phyloP scores from a whole-genome alignment of 1,139 yeast genomes.

The Yamadazyma siamensis region DNA sequence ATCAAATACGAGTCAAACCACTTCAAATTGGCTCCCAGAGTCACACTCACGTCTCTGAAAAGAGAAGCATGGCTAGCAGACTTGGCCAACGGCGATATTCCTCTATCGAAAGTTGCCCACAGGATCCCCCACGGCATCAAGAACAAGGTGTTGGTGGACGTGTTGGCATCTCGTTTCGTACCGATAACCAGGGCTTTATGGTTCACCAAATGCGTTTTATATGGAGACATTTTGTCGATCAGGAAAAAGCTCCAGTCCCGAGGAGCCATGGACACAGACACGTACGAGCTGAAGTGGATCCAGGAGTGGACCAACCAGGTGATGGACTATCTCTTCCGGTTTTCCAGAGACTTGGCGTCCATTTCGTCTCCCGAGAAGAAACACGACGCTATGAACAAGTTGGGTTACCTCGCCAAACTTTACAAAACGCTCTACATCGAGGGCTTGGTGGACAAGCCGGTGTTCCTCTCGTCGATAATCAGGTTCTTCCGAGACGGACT shows the following conservation, averaged over 20 bases:
- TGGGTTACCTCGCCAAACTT: slow-evolving; percentile 59
- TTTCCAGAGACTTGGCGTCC: slow-evolving; percentile 36
- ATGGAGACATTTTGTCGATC: slow-evolving; percentile 72
- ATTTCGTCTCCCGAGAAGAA: slow-evolving; percentile 29
- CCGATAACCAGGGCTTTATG: slow-evolving; percentile 82
- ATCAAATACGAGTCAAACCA: slow-evolving; percentile 49
- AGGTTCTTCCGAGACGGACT: slow-evolving; percentile 53
- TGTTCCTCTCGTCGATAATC: slow-evolving; percentile 62
- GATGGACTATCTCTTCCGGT: slow-evolving; percentile 54
- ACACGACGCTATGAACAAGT: slow-evolving; percentile 47
- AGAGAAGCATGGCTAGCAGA: slow-evolving; percentile 83
- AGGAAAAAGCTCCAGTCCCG: slow-evolving; percentile 41
- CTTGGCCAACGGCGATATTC: slow-evolving; percentile 63
- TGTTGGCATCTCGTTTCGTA: slow-evolving; percentile 58
- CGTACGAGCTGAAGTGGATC: slow-evolving; percentile 56
- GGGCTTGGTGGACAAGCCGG: slow-evolving; percentile 57
- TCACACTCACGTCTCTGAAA: slow-evolving; percentile 82
- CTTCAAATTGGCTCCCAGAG: slow-evolving; percentile 80
- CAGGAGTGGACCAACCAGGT: slow-evolving; percentile 89
- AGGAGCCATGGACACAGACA: slow-evolving; percentile 6
- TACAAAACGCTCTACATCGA: slow-evolving; percentile 66
- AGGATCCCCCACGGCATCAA: slow-evolving; percentile 92
- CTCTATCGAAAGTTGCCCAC: slow-evolving; percentile 64
- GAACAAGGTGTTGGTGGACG: slow-evolving; percentile 69
- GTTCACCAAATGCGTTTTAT: slow-evolving; percentile 84